phyloP scores from a whole-genome alignment of 2,329 filamentous ascomycete genomes.

The Periconia sp. region DNA sequence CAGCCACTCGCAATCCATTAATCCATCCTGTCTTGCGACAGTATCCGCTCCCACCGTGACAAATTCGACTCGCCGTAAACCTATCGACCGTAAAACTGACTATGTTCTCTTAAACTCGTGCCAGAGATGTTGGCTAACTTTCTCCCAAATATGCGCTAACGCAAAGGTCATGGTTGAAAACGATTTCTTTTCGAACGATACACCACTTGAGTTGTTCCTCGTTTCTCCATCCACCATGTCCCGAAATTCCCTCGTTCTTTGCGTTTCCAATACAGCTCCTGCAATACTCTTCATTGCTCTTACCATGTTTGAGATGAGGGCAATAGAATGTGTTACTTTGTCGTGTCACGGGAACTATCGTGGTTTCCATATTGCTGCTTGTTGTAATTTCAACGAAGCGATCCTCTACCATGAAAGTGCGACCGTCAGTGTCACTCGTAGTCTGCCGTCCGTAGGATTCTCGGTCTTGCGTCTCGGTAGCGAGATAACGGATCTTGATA shows the following conservation, averaged over 20 bases:
- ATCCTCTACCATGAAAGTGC: conserved; percentile 6
- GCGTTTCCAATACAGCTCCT: conserved; percentile 2
- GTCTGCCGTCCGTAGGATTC: too few species aligned
- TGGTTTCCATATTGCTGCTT: conserved; percentile 5
- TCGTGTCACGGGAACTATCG: conserved; percentile 3
- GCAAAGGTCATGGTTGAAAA: conserved; percentile 7
- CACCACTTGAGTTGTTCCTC: conserved; percentile 7
- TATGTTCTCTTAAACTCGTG: too few species aligned
- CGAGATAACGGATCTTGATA: too few species aligned
- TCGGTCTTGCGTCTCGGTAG: too few species aligned
- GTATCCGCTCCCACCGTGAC: too few species aligned
- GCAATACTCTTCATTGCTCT: conserved; percentile 5
- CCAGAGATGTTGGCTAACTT: neutral
- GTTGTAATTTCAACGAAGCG: conserved; percentile 4
- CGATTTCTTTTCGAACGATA: conserved; percentile 5
- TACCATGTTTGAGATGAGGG: conserved; percentile 5
- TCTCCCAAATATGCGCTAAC: neutral
- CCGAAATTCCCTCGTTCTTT: conserved; percentile 1
- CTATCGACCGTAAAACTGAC: too few species aligned
- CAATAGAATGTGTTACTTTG: conserved; percentile 5
- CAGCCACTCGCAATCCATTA: too few species aligned
- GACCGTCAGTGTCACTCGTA: neutral
- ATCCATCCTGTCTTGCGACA: too few species aligned
- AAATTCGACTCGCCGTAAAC: too few species aligned
- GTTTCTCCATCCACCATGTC: conserved; percentile 1